Evolutionary conservation across 148 eudicot species (phyloP).

Genomic region (Agrostemma githago): DNA sequence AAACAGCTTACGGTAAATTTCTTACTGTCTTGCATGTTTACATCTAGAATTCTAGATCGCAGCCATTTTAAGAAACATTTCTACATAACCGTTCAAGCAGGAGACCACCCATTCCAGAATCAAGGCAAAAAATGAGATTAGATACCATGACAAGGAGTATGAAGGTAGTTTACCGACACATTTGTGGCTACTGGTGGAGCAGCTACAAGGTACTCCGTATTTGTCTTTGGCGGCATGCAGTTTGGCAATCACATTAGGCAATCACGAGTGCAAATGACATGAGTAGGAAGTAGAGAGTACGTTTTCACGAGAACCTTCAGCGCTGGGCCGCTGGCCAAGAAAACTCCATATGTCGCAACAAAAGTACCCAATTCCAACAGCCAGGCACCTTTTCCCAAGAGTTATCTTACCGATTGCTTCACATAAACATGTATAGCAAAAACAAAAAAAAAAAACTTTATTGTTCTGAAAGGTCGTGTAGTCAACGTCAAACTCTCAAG

Average conservation of each 20-base stretch:
- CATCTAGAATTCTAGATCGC: not conserved
- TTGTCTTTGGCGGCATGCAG: conserved; percentile 77
- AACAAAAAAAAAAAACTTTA: conserved; percentile 61
- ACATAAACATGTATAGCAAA: conserved; percentile 59
- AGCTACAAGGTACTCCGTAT: conserved; percentile 64
- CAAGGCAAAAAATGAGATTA: not conserved
- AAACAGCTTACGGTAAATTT: not conserved
- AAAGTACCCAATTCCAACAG: conserved; percentile 47
- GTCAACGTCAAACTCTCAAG: conserved; percentile 67
- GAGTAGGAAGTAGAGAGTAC: conserved; percentile 29
- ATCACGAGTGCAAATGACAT: not conserved
- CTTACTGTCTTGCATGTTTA: too few species aligned
- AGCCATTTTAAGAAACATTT: not conserved
- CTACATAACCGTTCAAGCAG: not conserved
- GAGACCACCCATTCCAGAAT: not conserved
- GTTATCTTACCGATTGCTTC: conserved; percentile 46
- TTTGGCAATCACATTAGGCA: conserved; percentile 57
- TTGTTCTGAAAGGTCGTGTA: conserved; percentile 67
- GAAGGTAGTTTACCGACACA: conserved; percentile 42
- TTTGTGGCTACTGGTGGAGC: conserved; percentile 54
- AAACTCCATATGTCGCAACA: conserved; percentile 33
- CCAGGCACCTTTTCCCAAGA: conserved; percentile 64
- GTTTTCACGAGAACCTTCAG: conserved; percentile 85
- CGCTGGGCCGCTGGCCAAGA: conserved; percentile 47
- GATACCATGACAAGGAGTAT: not conserved